These are phyloP conservation scores for Haematococcus lacustris DNA, from an alignment of 139 green algal genomes.

Conservation along the genomic window DNA sequence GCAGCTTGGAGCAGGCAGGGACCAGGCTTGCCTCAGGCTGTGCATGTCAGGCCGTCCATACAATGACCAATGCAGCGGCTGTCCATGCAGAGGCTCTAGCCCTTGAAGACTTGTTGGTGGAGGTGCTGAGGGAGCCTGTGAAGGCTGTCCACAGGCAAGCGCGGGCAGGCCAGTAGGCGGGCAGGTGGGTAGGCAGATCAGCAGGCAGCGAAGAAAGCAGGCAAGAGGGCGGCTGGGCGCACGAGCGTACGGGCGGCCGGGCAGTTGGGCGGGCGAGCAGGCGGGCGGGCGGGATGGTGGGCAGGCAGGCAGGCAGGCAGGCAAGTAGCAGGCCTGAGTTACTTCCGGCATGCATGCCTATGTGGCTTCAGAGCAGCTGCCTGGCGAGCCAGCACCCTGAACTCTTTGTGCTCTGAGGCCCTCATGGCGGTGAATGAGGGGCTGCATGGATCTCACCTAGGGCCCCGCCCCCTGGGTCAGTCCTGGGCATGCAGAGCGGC, in stretches of 20 bases:
- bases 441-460: background rate
- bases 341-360: background rate
- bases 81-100: constrained; percentile 23
- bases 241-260: no score
- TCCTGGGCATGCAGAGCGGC: background rate
- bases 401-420: constrained; percentile 24
- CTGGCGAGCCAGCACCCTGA: constrained; percentile 30
- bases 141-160: constrained; percentile 6
- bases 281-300: background rate
- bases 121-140: constrained; percentile 31
- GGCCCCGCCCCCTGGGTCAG: background rate
- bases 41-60: no score
- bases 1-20: no score
- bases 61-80: no score
- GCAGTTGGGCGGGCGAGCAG: constrained; percentile 9
- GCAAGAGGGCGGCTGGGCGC: no score
- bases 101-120: constrained; percentile 25
- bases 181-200: no score
- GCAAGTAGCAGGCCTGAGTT: background rate
- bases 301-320: background rate
- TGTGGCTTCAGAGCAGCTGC: constrained; percentile 13
- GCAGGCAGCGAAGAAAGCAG: no score
- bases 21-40: no score
- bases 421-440: constrained; percentile 10
- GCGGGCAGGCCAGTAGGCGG: background rate